Base-by-base conservation (phyloP, 2,329 filamentous ascomycete genomes). In the Teratosphaeria epicoccoides region DNA sequence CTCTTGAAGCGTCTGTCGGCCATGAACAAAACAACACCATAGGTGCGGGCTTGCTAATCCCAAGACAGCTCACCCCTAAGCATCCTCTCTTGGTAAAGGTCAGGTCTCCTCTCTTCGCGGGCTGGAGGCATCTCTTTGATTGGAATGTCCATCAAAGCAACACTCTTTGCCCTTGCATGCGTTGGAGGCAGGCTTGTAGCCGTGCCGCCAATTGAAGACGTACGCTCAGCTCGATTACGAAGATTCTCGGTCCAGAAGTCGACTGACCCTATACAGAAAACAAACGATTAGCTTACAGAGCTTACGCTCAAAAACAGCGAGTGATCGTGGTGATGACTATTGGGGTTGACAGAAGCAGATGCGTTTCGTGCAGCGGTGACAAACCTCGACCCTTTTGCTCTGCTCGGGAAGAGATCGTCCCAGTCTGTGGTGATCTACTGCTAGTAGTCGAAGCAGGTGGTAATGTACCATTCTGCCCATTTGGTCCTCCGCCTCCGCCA, bases 191-290 rank as follows among this genome's bases (percentile, higher is more conserved):
- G 46, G 24, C 46, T 47, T 40, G 47, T 49, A 20, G 49, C 52
- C 2, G 46, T 46, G 10, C 51, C 57, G 63, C 82, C 77, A 63
- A 82, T 84, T 14, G 65, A 74, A 5, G 46, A 23, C 43, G 68
- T 67, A 71, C 88, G 90, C 74, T 95, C 88, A 63, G 90, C 90
- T 68, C 90, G 86, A 65, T 84, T 85, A 71, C 89, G 88, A 77
- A 96, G 82, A 75, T 95, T 90, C 76, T 96, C 91, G 67, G 88
- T 88, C 86, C 91, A 95, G 73, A 95, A 95, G 79, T 93, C 88
- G 78, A 88, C 86, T 90, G 81, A 73, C 71, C 77, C 79, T 74
- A 71, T 70, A 64, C 70, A 66, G 69, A 72, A 71, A 73, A 29
- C 11, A 68, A 48, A 69, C 70, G 65, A 68, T 76, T 75, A 75